Percentiles rank a stretch among this genome's conserved stretches.
Evolutionary conservation across 768 basidiomycete genomes (phyloP).

Genomic region (Rhizopogon roseolus): DNA sequence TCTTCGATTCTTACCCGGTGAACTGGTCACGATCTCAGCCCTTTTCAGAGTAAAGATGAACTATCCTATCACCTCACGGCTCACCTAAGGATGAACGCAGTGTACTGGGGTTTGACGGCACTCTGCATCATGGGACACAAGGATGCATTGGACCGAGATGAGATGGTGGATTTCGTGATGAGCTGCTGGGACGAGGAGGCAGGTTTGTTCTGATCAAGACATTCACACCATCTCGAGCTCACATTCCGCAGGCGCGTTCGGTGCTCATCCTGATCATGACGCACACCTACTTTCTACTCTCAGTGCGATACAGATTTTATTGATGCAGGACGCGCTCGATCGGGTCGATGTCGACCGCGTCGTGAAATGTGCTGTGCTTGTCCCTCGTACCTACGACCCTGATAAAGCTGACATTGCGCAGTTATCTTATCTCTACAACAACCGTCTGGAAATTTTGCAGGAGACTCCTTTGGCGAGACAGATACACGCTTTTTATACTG

Average conservation of each 20-base stretch:
- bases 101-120: conserved; percentile 96
- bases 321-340: conserved; percentile 79
- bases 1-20: background rate
- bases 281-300: conserved; percentile 83
- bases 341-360: conserved; percentile 66
- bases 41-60: conserved; percentile 70
- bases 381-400: conserved; percentile 7
- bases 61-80: conserved; percentile 86
- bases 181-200: conserved; percentile 93
- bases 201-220: conserved; percentile 37
- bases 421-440: conserved; percentile 85
- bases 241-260: conserved; percentile 68
- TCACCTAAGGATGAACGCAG: conserved; percentile 91
- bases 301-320: conserved; percentile 88
- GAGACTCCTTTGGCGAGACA: conserved; percentile 86
- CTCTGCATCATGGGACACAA: conserved; percentile 73
- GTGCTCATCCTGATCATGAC: conserved; percentile 91
- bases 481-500: conserved; percentile 92
- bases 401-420: conserved; percentile 24
- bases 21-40: conserved; percentile 7
- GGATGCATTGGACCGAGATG: conserved; percentile 77
- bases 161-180: conserved; percentile 87
- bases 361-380: conserved; percentile 53
- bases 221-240: conserved; percentile 2
- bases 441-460: conserved; percentile 83